Conservation (phyloP, 164 flowering plant species). For the Sedum album region DNA sequence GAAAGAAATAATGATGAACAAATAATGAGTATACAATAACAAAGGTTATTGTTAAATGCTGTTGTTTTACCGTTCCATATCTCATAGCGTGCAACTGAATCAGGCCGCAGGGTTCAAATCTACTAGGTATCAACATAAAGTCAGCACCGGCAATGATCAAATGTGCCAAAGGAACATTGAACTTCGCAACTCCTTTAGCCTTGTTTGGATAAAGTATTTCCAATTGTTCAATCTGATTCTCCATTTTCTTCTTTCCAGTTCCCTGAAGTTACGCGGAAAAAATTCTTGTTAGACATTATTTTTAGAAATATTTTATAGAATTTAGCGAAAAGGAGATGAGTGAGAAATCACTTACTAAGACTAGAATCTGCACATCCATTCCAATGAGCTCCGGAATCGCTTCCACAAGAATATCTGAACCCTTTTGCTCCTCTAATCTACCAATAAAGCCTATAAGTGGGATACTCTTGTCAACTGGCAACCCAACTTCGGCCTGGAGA, state of each 20-base stretch:
- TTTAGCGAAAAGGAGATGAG: not conserved
- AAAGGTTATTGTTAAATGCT: not conserved
- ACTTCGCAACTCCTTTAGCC: slow-evolving; percentile 60
- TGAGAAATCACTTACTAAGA: slow-evolving; percentile 21
- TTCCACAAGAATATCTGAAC: slow-evolving; percentile 79
- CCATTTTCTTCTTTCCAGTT: slow-evolving; percentile 60
- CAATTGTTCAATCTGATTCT: slow-evolving; percentile 49
- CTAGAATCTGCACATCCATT: slow-evolving; percentile 60
- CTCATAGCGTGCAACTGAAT: slow-evolving; percentile 69
- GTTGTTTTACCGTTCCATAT: slow-evolving; percentile 58
- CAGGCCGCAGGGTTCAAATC: slow-evolving; percentile 84
- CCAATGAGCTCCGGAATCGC: slow-evolving; percentile 58
- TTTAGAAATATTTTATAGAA: not conserved
- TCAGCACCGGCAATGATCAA: slow-evolving; percentile 67
- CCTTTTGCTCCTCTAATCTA: slow-evolving; percentile 94
- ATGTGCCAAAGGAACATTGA: slow-evolving; percentile 61
- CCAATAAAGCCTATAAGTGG: slow-evolving; percentile 94
- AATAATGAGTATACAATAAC: not conserved
- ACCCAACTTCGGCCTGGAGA: slow-evolving; percentile 84
- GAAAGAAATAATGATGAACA: not conserved
- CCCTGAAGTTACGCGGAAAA: slow-evolving; percentile 29
- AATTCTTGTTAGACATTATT: not conserved
- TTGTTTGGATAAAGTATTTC: slow-evolving; percentile 45
- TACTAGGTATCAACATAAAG: slow-evolving; percentile 54
- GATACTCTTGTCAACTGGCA: slow-evolving; percentile 61